Evolutionary conservation across 352 stramenopile genomes (phyloP), one percentile per base, ranked within the genome.

Genomic region (Pythium guiyangense): DNA sequence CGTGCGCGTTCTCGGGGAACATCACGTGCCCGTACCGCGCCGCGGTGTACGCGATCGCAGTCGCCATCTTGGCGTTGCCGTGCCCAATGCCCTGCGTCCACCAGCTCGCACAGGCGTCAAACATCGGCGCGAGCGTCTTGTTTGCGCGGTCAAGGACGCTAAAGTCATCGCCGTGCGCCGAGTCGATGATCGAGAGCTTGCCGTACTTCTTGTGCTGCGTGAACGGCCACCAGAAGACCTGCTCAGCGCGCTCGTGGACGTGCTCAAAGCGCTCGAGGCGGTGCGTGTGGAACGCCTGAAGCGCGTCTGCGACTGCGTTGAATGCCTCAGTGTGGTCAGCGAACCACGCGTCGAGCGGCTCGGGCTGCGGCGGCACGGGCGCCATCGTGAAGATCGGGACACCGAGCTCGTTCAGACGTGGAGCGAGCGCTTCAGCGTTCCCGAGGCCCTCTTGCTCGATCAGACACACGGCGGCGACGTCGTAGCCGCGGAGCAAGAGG

Each of bases 191-290:
- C 3, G 82, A 89, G 22, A 97, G 64, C 6, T 85, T 54, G 20
- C 79, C 82, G 66, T 81, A 79, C 53, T 83, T 86, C 69, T 90
- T 88, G 74, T 98, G 89, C 66, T 98, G 89, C 17, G 90, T 97
- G 71, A 97, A 97, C 10, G 92, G 92, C 86, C 90, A 98, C 92
- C 92, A 98, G 53, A 97, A 92, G 11, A 92, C 77, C 12, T 92
- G 27, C 49, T 92, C 72, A 2, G 80, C 76, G 20, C 75, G 73
- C 14, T 79, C 60, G 12, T 74, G 62, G 65, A 94, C 84, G 35
- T 79, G 62, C 5, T 77, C 60, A 29, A 94, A 79, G 20, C 65
- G 63, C 20, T 77, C 63, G 2, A 91, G 47, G 25, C 84, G 82
- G 3, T 49, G 66, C n/a, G 52, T 42, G 54, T 94, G 84, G 67